Evolutionary conservation across 2,329 filamentous ascomycete species (phyloP).

Genomic region (Aulographum hederae): DNA sequence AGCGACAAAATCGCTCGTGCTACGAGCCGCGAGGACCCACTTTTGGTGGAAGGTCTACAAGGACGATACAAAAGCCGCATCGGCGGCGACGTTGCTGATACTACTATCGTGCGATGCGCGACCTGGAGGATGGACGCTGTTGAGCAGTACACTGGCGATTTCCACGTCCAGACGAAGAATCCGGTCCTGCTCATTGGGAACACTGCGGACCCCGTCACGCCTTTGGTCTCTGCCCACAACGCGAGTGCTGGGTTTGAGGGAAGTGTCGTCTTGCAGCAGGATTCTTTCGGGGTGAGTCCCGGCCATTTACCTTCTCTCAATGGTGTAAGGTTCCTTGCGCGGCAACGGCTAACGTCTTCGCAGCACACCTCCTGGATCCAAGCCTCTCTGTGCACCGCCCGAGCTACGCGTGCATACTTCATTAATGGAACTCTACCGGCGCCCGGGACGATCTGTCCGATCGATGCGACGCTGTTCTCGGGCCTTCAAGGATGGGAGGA

Average conservation of each 20-base stretch:
- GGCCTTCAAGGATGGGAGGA: no score
- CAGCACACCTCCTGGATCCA: no score
- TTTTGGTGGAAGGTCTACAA: slow-evolving; percentile 15
- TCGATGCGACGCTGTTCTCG: no score
- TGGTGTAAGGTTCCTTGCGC: no score
- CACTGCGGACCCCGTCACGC: slow-evolving; percentile 17
- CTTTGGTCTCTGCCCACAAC: slow-evolving; percentile 8
- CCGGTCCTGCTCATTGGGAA: slow-evolving; percentile 15
- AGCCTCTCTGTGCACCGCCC: slow-evolving; percentile 6
- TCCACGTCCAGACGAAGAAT: slow-evolving; percentile 3
- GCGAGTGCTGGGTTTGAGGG: slow-evolving; percentile 4
- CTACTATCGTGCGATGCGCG: no score
- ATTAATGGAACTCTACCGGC: slow-evolving; percentile 7
- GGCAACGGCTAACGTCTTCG: no score
- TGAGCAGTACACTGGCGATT: slow-evolving; percentile 7
- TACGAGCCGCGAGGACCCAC: slow-evolving; percentile 5
- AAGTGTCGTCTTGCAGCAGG: slow-evolving; percentile 7
- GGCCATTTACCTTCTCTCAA: no score
- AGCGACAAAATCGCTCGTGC: slow-evolving; percentile 10
- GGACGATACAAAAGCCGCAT: no score
- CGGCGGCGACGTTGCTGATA: no score
- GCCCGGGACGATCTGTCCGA: slow-evolving; percentile 6
- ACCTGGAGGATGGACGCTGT: slow-evolving; percentile 8
- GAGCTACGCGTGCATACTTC: slow-evolving; percentile 7
- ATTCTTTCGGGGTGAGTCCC: neutral